Evolutionary conservation across 768 basidiomycete species (phyloP), one percentile per base, ranked within the genome.

Genomic region (Daedaleopsis sinensis): DNA sequence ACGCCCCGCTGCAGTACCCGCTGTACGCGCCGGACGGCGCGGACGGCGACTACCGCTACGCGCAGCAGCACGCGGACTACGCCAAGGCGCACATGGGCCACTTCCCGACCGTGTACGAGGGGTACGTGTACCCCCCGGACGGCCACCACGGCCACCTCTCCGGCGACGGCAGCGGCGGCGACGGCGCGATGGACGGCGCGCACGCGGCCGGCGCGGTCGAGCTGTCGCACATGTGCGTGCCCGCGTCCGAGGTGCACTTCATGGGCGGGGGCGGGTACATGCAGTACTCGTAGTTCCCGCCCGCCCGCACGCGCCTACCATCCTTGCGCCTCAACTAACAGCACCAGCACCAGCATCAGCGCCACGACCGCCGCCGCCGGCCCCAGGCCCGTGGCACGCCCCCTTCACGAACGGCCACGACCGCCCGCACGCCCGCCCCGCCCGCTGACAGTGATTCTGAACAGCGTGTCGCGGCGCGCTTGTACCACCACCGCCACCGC

Each of bases 181-280:
- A 42, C 8, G 32, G 48, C 21, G 48, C 42, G 50, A 57, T 61
- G 56, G 49, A 55, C 60, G 53, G 54, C n/a, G 55, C 56, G 19
- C 64, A 67, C 51, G 54, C 54, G 35, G 59, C 59, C 19, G 64
- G 64, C 39, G 67, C 66, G 23, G 60, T 67, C 50, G 64, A 67
- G 59, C 52, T 67, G 35, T 50, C 58, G 61, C 59, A 65, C 43
- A 63, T 67, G 59, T 65, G 64, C 54, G 64, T 65, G 15, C 67
- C 64, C 18, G 67, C 64, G 46, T 58, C 62, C 35, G 66, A 52
- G 36, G 57, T 65, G 1, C 55, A 62, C 47, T 64, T 61, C 55
- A 59, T 60, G 57, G 58, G 61, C 43, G 59, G 57, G 57, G 58
- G 61, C 43, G 59, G 57, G 57, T 67, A 67, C 48, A 39, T 60